Base-by-base conservation (phyloP, 352 stramenopile genomes). In the Phytopythium cucurbitacearum region DNA sequence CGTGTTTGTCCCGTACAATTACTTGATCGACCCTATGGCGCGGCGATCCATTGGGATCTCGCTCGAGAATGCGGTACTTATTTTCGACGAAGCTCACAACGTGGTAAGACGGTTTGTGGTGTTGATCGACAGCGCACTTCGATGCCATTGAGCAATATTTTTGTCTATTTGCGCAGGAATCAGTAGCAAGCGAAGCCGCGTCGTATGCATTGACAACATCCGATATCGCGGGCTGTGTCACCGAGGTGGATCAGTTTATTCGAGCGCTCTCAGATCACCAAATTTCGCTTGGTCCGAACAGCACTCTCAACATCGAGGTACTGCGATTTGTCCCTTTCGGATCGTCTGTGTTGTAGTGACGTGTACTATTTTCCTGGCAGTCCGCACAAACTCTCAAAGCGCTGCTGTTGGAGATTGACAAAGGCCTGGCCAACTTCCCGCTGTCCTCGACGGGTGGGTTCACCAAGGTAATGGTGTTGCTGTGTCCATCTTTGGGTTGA, bases 31-130 rank as follows among this genome's bases (percentile, higher is more conserved):
- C 61, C 86, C 95, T 12, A 53, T 89, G 40, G 82, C 88, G 5
- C 81, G 88, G 10, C 85, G 90, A 40, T 91, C 95, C 2, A 88
- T 98, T 8, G 89, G 97, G 16, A 92, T 99, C 35, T 90, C 96
- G 35, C 98, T 98, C 60, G 76, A 96, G 43, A 98, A 99, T 71
- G 73, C 97, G 0, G 86, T 99, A 16, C 66, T 99, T 1, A 98
- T 99, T 49, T 98, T 99, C 58, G 98, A 99, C 61, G 98, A 99
- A 72, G 97, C 97, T 3, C 98, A 99, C 80, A 99, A 99, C 69
- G 78, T 99, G 48, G 96, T 98, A 80, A 37, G 71, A 53, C 32
- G 65, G 60, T 21, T 79, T 82, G 59, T 67, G 62, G 8, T 7
- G 35, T 35, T 54, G 11, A 40, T 44, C 40, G 1, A 12, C 10